phyloP scores from a whole-genome alignment of 2,329 filamentous ascomycete genomes.

The Claviceps africana region DNA sequence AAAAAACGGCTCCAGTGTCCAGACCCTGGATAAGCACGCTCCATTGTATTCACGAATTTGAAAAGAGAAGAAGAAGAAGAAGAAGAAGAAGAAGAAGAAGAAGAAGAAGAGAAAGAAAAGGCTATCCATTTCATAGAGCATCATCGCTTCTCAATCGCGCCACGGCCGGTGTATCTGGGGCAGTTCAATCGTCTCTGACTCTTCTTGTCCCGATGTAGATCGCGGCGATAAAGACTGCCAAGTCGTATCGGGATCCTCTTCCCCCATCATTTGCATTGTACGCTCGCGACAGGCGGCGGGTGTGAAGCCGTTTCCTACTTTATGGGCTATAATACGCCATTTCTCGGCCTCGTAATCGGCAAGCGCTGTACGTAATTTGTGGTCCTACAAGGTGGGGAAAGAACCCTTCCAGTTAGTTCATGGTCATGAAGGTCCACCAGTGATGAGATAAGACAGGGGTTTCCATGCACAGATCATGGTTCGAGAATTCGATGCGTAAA shows the following conservation, averaged over 20 bases:
- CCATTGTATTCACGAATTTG: not conserved
- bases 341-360: slow-evolving; percentile 83
- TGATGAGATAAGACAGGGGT: not conserved
- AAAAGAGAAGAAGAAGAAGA: too few species aligned
- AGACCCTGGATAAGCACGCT: not conserved
- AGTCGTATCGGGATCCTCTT: slow-evolving; percentile 28
- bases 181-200: slow-evolving; percentile 9
- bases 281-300: slow-evolving; percentile 77
- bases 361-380: slow-evolving; percentile 61
- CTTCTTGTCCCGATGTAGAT: slow-evolving; percentile 12
- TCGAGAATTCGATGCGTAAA: not conserved
- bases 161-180: slow-evolving; percentile 11
- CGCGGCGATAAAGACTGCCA: slow-evolving; percentile 43
- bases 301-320: slow-evolving; percentile 81
- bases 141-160: slow-evolving; percentile 1
- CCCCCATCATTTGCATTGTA: slow-evolving; percentile 46
- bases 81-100: too few species aligned
- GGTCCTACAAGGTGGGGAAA: slow-evolving; percentile 38
- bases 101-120: not conserved
- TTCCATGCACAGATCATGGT: not conserved
- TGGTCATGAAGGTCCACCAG: not conserved
- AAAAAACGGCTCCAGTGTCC: not conserved
- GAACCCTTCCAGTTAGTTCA: not conserved
- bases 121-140: not conserved
- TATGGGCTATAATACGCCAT: slow-evolving; percentile 83